These are phyloP conservation scores for Mycena amicta DNA, from an alignment of 768 basidiomycete species.

Conservation along the genomic window DNA sequence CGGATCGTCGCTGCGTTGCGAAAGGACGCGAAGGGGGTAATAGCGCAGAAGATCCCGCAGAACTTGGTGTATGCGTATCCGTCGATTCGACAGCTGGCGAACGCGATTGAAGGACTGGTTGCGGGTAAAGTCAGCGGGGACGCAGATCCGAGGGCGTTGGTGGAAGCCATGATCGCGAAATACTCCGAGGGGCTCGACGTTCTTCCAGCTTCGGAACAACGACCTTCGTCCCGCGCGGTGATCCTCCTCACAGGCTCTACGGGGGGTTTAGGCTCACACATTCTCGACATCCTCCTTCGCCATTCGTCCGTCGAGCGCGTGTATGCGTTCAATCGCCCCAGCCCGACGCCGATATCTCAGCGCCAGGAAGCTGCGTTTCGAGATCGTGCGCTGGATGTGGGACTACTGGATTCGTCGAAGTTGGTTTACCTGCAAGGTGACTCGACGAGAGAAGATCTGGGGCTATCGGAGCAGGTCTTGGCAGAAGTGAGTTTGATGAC, in stretches of 20 bases:
- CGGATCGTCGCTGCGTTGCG: slow-evolving; percentile 37
- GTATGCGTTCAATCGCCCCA: slow-evolving; percentile 37
- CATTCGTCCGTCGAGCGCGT: slow-evolving; percentile 27
- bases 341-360: slow-evolving; percentile 8
- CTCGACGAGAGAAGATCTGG: slow-evolving; percentile 29
- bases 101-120: slow-evolving; percentile 26
- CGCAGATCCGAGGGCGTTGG: slow-evolving; percentile 6
- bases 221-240: too few species aligned
- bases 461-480: slow-evolving; percentile 27
- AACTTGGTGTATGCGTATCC: slow-evolving; percentile 51
- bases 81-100: slow-evolving; percentile 33
- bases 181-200: slow-evolving; percentile 30
- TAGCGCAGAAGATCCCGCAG: slow-evolving; percentile 27
- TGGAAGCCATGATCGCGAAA: slow-evolving; percentile 41
- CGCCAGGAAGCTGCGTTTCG: slow-evolving; percentile 33
- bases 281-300: slow-evolving; percentile 32
- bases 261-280: slow-evolving; percentile 41
- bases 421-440: slow-evolving; percentile 39
- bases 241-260: slow-evolving; percentile 45
- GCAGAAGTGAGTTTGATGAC: slow-evolving; percentile 23
- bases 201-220: not conserved
- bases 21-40: too few species aligned
- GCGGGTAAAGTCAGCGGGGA: not conserved
- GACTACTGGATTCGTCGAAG: slow-evolving; percentile 32
- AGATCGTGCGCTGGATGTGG: slow-evolving; percentile 32